phyloP scores from a whole-genome alignment of 805 yeast species.

The Ogataea nakhonphanomensis region DNA sequence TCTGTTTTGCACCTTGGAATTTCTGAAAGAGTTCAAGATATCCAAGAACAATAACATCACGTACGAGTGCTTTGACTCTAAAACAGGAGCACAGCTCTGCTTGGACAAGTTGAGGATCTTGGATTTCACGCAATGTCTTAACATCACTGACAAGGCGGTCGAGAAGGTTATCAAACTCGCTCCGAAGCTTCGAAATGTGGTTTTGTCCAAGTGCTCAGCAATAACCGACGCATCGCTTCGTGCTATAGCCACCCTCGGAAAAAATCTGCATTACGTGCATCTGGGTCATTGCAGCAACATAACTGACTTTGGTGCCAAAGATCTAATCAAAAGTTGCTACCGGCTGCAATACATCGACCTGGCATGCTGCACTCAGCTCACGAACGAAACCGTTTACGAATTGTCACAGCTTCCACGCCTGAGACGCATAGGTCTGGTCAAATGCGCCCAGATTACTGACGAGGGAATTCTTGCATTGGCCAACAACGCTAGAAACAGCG shows the following conservation, averaged over 20 bases:
- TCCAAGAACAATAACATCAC: conserved; percentile 69
- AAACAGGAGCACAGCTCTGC: conserved; percentile 30
- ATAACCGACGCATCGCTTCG: conserved; percentile 79
- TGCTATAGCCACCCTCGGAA: conserved; percentile 69
- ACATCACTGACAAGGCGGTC: conserved; percentile 76
- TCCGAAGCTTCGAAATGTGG: conserved; percentile 83
- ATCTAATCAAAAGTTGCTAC: conserved; percentile 71
- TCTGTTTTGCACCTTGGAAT: conserved; percentile 60
- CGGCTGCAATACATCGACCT: conserved; percentile 89
- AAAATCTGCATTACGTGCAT: conserved; percentile 83
- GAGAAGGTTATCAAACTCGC: conserved; percentile 70
- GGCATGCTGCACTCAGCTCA: conserved; percentile 88
- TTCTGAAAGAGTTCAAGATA: conserved; percentile 78
- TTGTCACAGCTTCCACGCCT: conserved; percentile 73
- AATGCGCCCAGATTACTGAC: conserved; percentile 85
- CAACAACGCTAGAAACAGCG: conserved; percentile 47
- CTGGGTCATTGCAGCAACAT: conserved; percentile 90
- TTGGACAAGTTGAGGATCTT: conserved; percentile 72
- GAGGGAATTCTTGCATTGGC: conserved; percentile 71
- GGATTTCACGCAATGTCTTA: conserved; percentile 80
- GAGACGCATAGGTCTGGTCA: conserved; percentile 89
- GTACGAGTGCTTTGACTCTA: conserved; percentile 53
- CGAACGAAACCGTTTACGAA: conserved; percentile 77
- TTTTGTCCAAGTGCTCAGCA: conserved; percentile 81
- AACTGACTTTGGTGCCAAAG: conserved; percentile 82